phyloP scores from a whole-genome alignment of 2,329 filamentous ascomycete genomes.

The Coniochaeta sp. region DNA sequence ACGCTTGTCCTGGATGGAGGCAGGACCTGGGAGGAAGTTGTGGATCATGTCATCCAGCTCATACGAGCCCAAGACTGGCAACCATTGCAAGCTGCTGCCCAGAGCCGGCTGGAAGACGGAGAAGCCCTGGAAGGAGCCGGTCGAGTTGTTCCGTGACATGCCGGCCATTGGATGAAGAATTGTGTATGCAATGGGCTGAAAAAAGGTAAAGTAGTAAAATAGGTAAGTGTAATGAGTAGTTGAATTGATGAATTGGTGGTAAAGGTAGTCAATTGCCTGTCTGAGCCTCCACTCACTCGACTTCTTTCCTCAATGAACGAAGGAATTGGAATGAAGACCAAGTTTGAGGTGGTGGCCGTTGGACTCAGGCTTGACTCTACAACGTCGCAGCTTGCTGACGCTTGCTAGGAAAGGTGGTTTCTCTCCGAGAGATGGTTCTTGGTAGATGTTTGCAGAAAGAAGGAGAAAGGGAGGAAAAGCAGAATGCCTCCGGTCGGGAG shows the following conservation, averaged over 20 bases:
- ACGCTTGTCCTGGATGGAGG: slow-evolving; percentile 51
- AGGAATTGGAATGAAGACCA: neutral
- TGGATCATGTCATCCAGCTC: slow-evolving; percentile 56
- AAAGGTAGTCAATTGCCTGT: neutral
- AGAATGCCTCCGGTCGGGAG: neutral
- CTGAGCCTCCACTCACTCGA: neutral
- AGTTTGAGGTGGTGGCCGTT: neutral
- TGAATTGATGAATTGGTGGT: too few species aligned
- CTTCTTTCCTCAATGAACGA: neutral
- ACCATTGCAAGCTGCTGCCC: slow-evolving; percentile 55
- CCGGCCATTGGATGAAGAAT: slow-evolving; percentile 14
- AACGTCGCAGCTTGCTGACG: too few species aligned
- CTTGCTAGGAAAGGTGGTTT: too few species aligned
- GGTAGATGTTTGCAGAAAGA: neutral
- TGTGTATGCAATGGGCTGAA: neutral
- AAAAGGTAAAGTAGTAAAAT: neutral
- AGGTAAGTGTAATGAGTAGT: slow-evolving; percentile 7
- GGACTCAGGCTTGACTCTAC: too few species aligned
- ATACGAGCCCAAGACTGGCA: slow-evolving; percentile 55
- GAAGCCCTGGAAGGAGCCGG: slow-evolving; percentile 33
- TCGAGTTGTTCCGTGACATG: slow-evolving; percentile 28
- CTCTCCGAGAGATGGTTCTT: neutral
- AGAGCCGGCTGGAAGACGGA: slow-evolving; percentile 53
- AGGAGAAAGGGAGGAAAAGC: neutral
- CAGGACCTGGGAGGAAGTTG: slow-evolving; percentile 47